Evolutionary conservation across 495 filamentous ascomycete genomes (phyloP), one percentile per base, ranked within the genome.

Genomic region (Penicillium crystallinum): DNA sequence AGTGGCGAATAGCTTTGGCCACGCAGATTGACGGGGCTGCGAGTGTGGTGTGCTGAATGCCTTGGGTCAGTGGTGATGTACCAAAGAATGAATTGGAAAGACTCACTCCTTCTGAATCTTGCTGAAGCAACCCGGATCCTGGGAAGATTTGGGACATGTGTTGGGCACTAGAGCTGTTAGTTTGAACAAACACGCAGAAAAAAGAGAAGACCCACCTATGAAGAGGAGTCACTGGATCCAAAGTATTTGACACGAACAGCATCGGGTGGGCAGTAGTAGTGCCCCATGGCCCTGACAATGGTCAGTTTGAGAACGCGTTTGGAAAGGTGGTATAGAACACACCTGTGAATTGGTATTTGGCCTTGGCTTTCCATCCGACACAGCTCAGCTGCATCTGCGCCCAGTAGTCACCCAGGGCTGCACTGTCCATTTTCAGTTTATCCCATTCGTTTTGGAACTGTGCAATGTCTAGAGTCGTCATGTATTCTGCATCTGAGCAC

Each of bases 211-310:
- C 55, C 12, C 53, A 73, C 72, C 63, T 67, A 29, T 45, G 46
- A 5, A 84, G 59, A 4, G 82, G 76, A 0, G 81, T 84, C 29
- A 86, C 82, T 0, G 83, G 84, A 44, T 88, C 83, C 12, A 76
- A 64, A 0, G 69, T 74, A 58, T 80, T 86, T 43, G 74, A 77
- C 2, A 86, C 63, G 47, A 88, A 79, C 11, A 88, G 66, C 30
- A 88, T 56, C 0, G 83, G 83, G 54, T 80, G 76, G 0, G 75
- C 68, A 4, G 81, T 84, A 14, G 64, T 56, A 10, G 56, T 65
- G 18, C 58, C 54, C 34, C 61, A 62, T 8, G 67, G 69, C 6
- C 65, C 72, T 75, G 27, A 3, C 19, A 2, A 9, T 6, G 3
- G 19, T 62, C 25, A 59, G 37, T 15, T n/a, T 40, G 21, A 42